phyloP scores from a whole-genome alignment of 192 early-diverging fungal genomes.

The Umbelopsis vinacea region DNA sequence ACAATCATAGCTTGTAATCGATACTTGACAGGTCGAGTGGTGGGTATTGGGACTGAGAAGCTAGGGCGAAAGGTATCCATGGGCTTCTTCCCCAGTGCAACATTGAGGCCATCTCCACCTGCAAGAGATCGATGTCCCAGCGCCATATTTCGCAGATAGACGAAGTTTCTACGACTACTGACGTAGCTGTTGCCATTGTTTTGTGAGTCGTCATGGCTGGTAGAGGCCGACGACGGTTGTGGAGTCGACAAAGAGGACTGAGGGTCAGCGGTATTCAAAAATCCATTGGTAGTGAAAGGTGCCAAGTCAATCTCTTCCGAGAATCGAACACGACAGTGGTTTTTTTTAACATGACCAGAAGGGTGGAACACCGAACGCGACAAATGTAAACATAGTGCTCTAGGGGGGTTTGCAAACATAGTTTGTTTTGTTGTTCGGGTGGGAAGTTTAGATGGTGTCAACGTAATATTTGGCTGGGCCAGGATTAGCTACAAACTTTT shows the following conservation, averaged over 20 bases:
- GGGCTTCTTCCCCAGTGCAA: conserved; percentile 25
- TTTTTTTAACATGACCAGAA: conserved; percentile 74
- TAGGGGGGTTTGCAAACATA: conserved; percentile 86
- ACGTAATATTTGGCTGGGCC: conserved; percentile 32
- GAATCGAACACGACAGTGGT: conserved; percentile 74
- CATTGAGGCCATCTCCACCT: conserved; percentile 22
- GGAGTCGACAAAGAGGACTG: conserved; percentile 10
- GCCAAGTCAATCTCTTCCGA: conserved; percentile 74
- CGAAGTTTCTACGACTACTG: conserved; percentile 34
- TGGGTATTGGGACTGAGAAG: conserved; percentile 26
- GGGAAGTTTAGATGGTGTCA: conserved; percentile 29
- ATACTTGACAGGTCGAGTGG: conserved; percentile 54
- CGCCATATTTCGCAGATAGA: conserved; percentile 41
- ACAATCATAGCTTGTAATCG: conserved; percentile 79
- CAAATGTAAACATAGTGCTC: conserved; percentile 82
- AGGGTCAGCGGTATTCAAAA: conserved; percentile 41
- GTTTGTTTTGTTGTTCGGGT: conserved; percentile 73
- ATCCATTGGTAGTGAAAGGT: conserved; percentile 74
- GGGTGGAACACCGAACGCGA: conserved; percentile 82
- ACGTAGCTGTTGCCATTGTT: conserved; percentile 16
- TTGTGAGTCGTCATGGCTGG: conserved; percentile 18
- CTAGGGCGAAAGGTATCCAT: conserved; percentile 19
- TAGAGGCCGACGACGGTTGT: conserved; percentile 18
- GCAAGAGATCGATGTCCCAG: background rate
- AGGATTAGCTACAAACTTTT: too few species aligned